Base-by-base conservation (phyloP, 2,329 filamentous ascomycete species). In the Fusarium chlamydosporum region DNA sequence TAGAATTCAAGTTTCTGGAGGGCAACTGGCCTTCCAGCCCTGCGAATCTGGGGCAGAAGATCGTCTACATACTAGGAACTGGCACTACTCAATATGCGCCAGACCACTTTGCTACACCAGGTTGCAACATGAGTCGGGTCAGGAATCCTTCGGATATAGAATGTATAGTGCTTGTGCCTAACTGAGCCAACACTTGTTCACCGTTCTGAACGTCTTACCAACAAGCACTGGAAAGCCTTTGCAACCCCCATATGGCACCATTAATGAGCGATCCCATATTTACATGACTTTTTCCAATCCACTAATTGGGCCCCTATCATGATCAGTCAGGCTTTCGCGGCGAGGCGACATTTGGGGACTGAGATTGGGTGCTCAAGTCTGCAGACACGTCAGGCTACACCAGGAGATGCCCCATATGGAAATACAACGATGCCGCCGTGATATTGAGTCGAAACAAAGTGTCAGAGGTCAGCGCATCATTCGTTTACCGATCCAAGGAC, bases 401-500 rank as follows among this genome's bases (percentile, higher is more conserved):
- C 40, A 38, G 27, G 48, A n/a, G 23, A 64, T 56, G 55, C 58
- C 53, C 15, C 23, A 23, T 23, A 23, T 23, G 23, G 23, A 23
- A 23, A 23, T 23, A 23, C 23, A 23, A 23, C 23, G 23, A 23
- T 23, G 23, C 23, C 23, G 23, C 53, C 52, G 33, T 13, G 13
- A 16, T 61, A 47, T 62, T 48, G 48, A 31, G 41, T 56, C 46
- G 42, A 48, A 52, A 35, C 38, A 38, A 47, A 70, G 65, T 57
- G 38, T 45, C 33, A 57, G 58, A 34, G 61, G 57, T 58, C 61
- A 63, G 53, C 55, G 58, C 47, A 31, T 41, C 15, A 31, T 71
- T 56, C 58, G 53, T 62, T 67, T 54, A 56, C 56, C 63, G 69
- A 72, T 61, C 46, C 38, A 56, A 57, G 37, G 51, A 31, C 66